Conservation (phyloP, 257 asterid genomes). For the Nicotiana knightiana region DNA sequence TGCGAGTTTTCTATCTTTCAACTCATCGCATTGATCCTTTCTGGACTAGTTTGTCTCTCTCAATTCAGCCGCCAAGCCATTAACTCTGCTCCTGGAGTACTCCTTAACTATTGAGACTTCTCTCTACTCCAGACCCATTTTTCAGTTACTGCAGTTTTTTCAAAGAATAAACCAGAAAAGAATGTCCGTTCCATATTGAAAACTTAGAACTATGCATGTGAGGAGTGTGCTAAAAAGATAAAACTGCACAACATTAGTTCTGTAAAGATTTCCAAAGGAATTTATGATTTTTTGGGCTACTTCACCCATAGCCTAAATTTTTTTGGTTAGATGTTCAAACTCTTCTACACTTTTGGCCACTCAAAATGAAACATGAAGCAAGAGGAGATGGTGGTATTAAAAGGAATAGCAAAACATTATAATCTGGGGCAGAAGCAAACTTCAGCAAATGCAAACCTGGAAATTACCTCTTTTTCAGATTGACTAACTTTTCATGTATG, state of each 20-base stretch:
- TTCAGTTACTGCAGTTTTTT: neutral
- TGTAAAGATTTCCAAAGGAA: neutral
- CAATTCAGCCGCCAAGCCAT: neutral
- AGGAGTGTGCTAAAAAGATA: neutral
- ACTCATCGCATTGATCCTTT: neutral
- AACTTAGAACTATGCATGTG: neutral
- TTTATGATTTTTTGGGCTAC: neutral
- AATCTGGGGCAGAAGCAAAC: neutral
- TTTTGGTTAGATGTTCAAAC: neutral
- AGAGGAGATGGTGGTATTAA: neutral
- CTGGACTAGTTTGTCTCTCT: neutral
- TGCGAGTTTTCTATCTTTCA: neutral
- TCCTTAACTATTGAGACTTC: neutral
- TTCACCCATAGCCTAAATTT: neutral
- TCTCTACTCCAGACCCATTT: neutral
- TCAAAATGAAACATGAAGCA: neutral
- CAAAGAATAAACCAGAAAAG: neutral
- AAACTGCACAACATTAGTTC: neutral
- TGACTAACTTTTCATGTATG: conserved; percentile 44
- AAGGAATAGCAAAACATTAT: neutral
- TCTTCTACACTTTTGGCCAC: neutral
- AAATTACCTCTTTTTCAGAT: conserved; percentile 43
- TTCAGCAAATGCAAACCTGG: neutral
- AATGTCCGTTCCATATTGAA: neutral
- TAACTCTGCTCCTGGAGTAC: neutral